These are phyloP conservation scores for Cucurbita pepo DNA, from an alignment of 306 rosid genomes.

Conservation along the genomic window DNA sequence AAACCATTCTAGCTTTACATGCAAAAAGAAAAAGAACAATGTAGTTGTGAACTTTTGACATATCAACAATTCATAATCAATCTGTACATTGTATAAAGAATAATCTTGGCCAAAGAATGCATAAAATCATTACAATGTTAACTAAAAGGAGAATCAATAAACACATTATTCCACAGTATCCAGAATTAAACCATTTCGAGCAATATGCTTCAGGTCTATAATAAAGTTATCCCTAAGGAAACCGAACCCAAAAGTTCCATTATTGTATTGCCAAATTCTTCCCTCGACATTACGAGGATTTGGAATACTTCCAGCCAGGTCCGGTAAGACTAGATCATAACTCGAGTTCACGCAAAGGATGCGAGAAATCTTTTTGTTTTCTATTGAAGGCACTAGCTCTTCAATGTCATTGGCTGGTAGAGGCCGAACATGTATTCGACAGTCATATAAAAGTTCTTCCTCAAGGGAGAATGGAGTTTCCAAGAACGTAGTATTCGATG, in stretches of 20 bases:
- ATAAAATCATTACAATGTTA: not conserved
- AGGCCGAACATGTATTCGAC: slow-evolving; percentile 60
- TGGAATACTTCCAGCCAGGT: slow-evolving; percentile 24
- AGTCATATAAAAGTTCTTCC: slow-evolving; percentile 47
- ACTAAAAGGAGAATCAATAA: slow-evolving; percentile 8
- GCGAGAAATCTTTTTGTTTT: slow-evolving; percentile 30
- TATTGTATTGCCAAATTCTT: slow-evolving; percentile 71
- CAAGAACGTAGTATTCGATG: slow-evolving; percentile 30
- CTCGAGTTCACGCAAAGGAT: slow-evolving; percentile 60
- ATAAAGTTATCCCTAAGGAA: slow-evolving; percentile 61
- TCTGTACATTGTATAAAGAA: not conserved
- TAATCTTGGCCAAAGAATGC: not conserved
- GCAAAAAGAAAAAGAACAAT: not conserved
- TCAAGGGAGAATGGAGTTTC: slow-evolving; percentile 57
- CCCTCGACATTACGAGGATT: slow-evolving; percentile 57
- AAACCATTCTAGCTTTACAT: not conserved
- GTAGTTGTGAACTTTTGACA: not conserved
- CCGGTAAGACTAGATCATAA: slow-evolving; percentile 51
- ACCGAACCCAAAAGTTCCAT: slow-evolving; percentile 86
- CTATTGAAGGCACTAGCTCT: slow-evolving; percentile 19
- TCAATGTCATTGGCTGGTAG: slow-evolving; percentile 19
- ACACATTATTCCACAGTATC: slow-evolving; percentile 31
- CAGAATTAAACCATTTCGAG: slow-evolving; percentile 38
- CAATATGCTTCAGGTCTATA: slow-evolving; percentile 55
- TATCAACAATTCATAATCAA: not conserved